These are phyloP conservation scores for Aurantiochytrium sp. DNA, from an alignment of 108 stramenopile species.

Conservation along the genomic window DNA sequence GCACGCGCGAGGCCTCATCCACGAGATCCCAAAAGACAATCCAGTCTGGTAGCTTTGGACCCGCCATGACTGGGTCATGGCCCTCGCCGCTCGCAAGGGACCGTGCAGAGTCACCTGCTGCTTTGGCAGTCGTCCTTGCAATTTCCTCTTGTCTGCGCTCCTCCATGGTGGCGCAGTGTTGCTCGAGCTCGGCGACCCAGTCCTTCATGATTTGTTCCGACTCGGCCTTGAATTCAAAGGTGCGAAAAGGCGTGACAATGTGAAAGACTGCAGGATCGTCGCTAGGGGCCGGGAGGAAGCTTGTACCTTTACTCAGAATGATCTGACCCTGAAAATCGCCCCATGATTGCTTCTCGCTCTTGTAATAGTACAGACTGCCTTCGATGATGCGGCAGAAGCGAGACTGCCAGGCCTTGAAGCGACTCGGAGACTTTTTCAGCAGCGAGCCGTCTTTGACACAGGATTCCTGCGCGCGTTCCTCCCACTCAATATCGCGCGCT, in stretches of 20 bases:
- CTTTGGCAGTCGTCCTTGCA: not conserved
- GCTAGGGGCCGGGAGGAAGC: not conserved
- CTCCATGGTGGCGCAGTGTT: not conserved
- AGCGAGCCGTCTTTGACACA: not conserved
- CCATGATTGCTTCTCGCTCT: not conserved
- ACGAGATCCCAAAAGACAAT: not conserved
- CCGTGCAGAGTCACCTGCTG: no score
- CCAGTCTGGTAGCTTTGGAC: not conserved
- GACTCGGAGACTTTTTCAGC: not conserved
- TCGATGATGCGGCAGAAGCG: not conserved
- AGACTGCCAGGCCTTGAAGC: constrained; percentile 14
- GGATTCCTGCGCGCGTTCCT: not conserved
- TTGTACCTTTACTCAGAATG: not conserved
- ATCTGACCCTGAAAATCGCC: constrained; percentile 1
- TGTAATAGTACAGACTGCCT: constrained; percentile 15
- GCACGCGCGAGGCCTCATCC: not conserved
- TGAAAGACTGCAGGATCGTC: not conserved
- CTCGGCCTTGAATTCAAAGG: not conserved
- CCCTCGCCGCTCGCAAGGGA: no score
- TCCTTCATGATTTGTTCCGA: not conserved
- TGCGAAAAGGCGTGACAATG: not conserved
- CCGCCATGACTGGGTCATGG: no score
- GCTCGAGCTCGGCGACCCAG: not conserved
- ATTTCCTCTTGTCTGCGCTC: not conserved
- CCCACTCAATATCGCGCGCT: not conserved